Conservation (phyloP, 2,329 filamentous ascomycete genomes). For the Pestalotiopsis sp. region DNA sequence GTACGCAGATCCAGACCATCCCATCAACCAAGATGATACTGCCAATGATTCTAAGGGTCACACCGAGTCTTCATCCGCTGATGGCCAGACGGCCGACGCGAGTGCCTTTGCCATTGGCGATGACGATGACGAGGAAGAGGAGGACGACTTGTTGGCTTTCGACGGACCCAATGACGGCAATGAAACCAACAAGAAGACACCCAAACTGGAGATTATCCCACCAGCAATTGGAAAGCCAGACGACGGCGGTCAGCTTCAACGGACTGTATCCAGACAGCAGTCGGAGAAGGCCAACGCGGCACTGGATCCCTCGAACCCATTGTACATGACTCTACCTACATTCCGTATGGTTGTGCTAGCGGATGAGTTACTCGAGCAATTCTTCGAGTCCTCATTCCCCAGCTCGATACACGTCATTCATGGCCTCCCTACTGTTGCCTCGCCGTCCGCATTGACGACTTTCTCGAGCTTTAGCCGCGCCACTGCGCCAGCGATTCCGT, state of each 20-base stretch:
- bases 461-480: constrained; percentile 68
- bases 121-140: constrained; percentile 53
- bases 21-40: constrained; percentile 54
- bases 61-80: constrained; percentile 18
- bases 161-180: constrained; percentile 48
- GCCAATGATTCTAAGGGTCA: constrained; percentile 29
- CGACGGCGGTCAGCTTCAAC: constrained; percentile 27
- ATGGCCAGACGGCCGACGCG: constrained; percentile 34
- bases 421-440: constrained; percentile 43
- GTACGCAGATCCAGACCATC: constrained; percentile 91
- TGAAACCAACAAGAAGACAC: constrained; percentile 45
- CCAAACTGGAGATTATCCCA: constrained; percentile 41
- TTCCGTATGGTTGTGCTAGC: constrained; percentile 99
- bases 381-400: constrained; percentile 96
- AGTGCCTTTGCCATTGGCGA: constrained; percentile 76
- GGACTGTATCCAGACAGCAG: constrained; percentile 62
- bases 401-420: constrained; percentile 89
- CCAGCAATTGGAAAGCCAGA: constrained; percentile 29
- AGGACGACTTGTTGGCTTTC: constrained; percentile 63
- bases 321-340: constrained; percentile 94
- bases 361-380: constrained; percentile 92
- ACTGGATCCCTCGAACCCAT: constrained; percentile 87
- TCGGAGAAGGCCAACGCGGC: constrained; percentile 85
- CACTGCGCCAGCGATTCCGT: constrained; percentile 40
- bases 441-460: constrained; percentile 74